Evolutionary conservation across 495 filamentous ascomycete genomes (phyloP), one percentile per base, ranked within the genome.

Genomic region (Hyaloscypha bicolor): DNA sequence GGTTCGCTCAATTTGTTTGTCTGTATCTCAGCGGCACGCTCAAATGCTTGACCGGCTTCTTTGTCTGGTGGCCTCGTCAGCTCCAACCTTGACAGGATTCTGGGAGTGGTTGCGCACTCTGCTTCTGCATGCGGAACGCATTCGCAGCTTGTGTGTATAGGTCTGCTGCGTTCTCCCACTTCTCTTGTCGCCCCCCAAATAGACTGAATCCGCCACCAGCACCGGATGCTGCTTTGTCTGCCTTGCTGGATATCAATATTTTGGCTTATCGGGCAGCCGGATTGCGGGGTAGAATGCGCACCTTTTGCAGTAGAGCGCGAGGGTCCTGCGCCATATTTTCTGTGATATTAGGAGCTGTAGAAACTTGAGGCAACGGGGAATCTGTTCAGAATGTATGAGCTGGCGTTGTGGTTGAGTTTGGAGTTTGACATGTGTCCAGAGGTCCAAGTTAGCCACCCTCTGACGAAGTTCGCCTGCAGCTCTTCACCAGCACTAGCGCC

Each of bases 61-160:
- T 87, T 90, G 79, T 88, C 91, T 93, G 42, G 45, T 55, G 59
- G 62, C 6, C 31, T 6, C 30, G 63, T 67, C 32, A 68, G 59
- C 6, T 63, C 33, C 31, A 31, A 45, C 16, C 33, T 32, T 51
- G 19, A 31, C 29, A 59, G 12, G 51, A 21, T 51, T 29, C n/a
- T 37, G 33, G 35, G 9, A 53, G 30, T 37, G 35, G 74, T 48
- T 48, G 42, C 79, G 56, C 76, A 90, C 90, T 88, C 75, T 86
- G 81, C 74, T 89, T 88, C 77, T 91, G 86, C 76, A 90, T 83
- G 69, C 88, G 82, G 76, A 93, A 96, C 33, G 88, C 89, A 79
- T 94, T 94, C 62, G 88, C 93, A 39, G 93, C 93, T 71, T 93
- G 86, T 55, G 85, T 84, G 73, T 91, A 97, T 57, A 94, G 80